Base-by-base conservation (phyloP, 352 stramenopile species). In the Phytophthora litchii region DNA sequence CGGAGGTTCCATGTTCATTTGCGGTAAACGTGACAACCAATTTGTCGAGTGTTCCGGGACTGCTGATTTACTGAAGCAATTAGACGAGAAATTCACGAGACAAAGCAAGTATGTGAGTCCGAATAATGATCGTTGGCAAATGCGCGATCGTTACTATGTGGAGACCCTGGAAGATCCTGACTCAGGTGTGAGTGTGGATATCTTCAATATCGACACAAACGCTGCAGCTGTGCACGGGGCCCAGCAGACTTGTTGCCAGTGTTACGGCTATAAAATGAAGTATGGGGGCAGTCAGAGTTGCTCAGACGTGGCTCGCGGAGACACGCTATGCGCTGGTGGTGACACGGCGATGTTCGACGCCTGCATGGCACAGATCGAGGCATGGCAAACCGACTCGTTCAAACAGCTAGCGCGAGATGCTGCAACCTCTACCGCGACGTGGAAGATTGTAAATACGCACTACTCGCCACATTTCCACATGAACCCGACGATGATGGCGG, bases 401-500 rank as follows among this genome's bases (percentile, higher is more conserved):
- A 65, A 62, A n/a, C 75, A 89, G 54, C 64, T 88, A 43, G 53
- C 51, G 7, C 48, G 64, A 6, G 83, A 92, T 41, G 73, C 80
- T 31, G 72, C 70, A 36, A 64, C 59, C 7, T 89, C 78, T 3
- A 84, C 59, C 0, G 81, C 81, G 4, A 88, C 76, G 20, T 91
- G 78, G 76, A 91, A 91, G 57, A 48, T 89, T 50, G 76, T 91
- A 37, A 89, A 89, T 53, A 81, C 81, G n/a, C 78, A 91, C 65
- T 88, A 91, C 64, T 88, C 77, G 16, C 81, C 81, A 23, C 76
- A 88, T 52, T 88, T 86, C 40, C 80, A 90, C 74, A 88, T 90
- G 78, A 59, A 64, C 8, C 83, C 80, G 21, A 53, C 61, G n/a
- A 82, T 87, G 72, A 89, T 89, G 77, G 52, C 67, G 16, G 70